Conservation (phyloP, 2,329 filamentous ascomycete species). For the Escovopsis sp. region DNA sequence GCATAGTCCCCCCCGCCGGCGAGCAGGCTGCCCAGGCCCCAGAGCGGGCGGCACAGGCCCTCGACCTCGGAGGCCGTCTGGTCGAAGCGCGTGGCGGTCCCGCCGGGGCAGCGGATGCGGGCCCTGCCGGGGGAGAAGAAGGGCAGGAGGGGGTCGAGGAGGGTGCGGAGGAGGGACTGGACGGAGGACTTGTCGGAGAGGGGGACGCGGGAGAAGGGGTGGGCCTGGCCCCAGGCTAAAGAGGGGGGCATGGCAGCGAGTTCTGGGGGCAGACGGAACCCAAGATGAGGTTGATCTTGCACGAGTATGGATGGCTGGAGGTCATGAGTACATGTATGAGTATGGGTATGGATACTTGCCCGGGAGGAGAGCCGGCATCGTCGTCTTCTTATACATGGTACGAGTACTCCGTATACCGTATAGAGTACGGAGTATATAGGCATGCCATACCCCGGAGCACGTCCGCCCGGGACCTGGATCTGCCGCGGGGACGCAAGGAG, state of each 20-base stretch:
- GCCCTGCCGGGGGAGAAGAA: constrained; percentile 40
- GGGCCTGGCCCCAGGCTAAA: constrained; percentile 36
- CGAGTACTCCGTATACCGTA: too few relatives aligned
- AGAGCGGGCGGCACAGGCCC: constrained; percentile 59
- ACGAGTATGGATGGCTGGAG: too few relatives aligned
- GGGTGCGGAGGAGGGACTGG: constrained; percentile 43
- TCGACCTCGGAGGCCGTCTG: constrained; percentile 64
- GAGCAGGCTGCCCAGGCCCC: constrained; percentile 57
- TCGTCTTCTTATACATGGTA: too few relatives aligned
- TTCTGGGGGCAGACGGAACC: neutral
- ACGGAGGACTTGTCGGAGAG: constrained; percentile 27
- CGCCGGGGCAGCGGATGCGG: constrained; percentile 38
- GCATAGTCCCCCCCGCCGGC: constrained; percentile 52
- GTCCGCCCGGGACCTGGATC: too few relatives aligned
- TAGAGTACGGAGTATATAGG: too few relatives aligned
- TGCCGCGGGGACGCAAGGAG: too few relatives aligned
- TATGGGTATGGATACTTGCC: too few relatives aligned
- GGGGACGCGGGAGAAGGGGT: constrained; percentile 38
- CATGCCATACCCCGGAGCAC: too few relatives aligned
- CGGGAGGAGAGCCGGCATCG: too few relatives aligned
- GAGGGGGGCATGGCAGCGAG: constrained; percentile 8
- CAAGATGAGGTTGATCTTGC: neutral
- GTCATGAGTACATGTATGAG: too few relatives aligned
- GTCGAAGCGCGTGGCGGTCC: constrained; percentile 62
- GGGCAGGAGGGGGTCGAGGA: constrained; percentile 55